Evolutionary conservation across 768 basidiomycete genomes (phyloP).

Genomic region (Steccherinum ochraceum): DNA sequence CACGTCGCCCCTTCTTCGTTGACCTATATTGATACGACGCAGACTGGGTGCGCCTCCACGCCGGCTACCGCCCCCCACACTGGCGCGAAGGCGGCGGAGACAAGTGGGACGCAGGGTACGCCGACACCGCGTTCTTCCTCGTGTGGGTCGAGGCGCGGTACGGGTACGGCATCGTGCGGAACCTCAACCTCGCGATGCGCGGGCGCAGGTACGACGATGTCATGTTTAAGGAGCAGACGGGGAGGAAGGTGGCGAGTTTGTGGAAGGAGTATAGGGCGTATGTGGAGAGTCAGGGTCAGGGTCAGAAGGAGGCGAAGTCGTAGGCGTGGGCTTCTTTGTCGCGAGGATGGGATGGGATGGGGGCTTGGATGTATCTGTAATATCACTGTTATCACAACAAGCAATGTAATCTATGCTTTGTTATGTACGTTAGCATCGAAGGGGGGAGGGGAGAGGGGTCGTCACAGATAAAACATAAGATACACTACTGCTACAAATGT

Average conservation of each 20-base stretch:
- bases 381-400: no score
- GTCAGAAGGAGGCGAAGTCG: background rate
- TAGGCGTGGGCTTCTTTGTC: no score
- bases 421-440: background rate
- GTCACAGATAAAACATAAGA: slow-evolving; percentile 2
- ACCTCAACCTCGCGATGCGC: slow-evolving; percentile 51
- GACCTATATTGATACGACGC: no score
- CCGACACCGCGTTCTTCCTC: slow-evolving; percentile 68
- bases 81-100: slow-evolving; percentile 45
- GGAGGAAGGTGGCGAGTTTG: slow-evolving; percentile 44
- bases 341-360: no score
- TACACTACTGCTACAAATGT: slow-evolving; percentile 1
- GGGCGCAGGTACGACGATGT: slow-evolving; percentile 41
- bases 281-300: slow-evolving; percentile 25
- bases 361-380: no score
- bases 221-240: slow-evolving; percentile 49
- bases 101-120: slow-evolving; percentile 75
- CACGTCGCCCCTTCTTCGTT: no score
- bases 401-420: background rate
- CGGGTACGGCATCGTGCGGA: slow-evolving; percentile 46
- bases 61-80: slow-evolving; percentile 58
- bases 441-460: no score
- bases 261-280: slow-evolving; percentile 52
- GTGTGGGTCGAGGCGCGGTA: slow-evolving; percentile 55
- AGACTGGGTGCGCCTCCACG: slow-evolving; percentile 70